These are phyloP conservation scores for Neonectria coccinea DNA, from an alignment of 2,329 filamentous ascomycete species.

Conservation along the genomic window DNA sequence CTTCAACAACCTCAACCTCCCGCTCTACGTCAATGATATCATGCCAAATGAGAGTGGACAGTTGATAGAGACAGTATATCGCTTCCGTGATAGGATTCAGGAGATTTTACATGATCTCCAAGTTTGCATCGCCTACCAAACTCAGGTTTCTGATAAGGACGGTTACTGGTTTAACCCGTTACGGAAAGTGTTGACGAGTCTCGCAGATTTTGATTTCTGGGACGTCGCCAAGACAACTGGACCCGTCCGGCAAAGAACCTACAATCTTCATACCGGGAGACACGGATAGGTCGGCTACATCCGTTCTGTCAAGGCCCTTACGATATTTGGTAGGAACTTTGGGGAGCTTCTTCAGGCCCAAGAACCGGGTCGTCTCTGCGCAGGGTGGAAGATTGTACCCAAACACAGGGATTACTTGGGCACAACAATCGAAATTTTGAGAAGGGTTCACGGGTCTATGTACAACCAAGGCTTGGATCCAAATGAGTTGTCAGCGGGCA, in stretches of 20 bases:
- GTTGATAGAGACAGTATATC: neutral
- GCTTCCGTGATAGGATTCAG: slow-evolving; percentile 2
- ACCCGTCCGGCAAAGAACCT: neutral
- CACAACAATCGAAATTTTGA: neutral
- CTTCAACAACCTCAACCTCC: slow-evolving; percentile 5
- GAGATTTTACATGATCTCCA: neutral
- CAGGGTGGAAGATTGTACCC: neutral
- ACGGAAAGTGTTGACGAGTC: neutral
- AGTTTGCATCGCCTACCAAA: neutral
- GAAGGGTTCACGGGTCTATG: too few species aligned
- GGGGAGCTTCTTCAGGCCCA: neutral
- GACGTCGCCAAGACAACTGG: neutral
- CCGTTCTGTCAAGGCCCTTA: slow-evolving; percentile 1
- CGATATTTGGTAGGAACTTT: slow-evolving; percentile 9
- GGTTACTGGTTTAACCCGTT: slow-evolving; percentile 6
- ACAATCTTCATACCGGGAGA: neutral
- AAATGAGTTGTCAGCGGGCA: neutral
- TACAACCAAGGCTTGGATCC: neutral
- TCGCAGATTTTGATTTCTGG: slow-evolving; percentile 8
- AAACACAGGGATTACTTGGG: neutral
- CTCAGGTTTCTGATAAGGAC: slow-evolving; percentile 1
- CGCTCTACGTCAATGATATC: slow-evolving; percentile 7
- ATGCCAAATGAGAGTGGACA: neutral
- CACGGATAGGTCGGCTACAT: slow-evolving; percentile 10
- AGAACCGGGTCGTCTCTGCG: neutral